Evolutionary conservation across 2,329 filamentous ascomycete genomes (phyloP), one percentile per base, ranked within the genome.

Genomic region (Colletotrichum tropicicola): DNA sequence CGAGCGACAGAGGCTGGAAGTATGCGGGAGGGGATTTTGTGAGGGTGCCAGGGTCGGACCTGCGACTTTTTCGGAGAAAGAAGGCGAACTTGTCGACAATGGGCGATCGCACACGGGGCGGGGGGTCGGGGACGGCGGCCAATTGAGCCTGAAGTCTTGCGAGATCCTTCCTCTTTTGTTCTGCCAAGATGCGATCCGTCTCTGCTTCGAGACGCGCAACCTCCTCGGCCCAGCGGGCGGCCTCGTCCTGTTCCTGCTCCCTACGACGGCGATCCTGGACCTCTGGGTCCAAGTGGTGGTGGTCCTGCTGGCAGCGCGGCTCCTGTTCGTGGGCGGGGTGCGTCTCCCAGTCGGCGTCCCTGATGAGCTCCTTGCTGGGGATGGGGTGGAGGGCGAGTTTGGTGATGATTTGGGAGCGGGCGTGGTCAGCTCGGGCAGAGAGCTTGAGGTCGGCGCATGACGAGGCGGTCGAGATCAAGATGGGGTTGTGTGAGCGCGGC

Each of bases 161-260:
- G 21, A 83, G 75, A 67, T 85, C 81, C 56, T 80, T 79, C 69
- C 79, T 82, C 73, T 82, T 83, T 71, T 85, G 82, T 68, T 85
- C 82, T 23, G 80, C 79, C 45, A 83, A 73, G 45, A 82, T 79
- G 64, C 82, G 80, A 68, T 85, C 78, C 32, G 79, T 82, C 68
- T 86, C 83, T 37, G 77, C 79, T 64, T 84, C 79, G 56, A 80
- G 76, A 59, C 78, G 82, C 59, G 80, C 80, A 47, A 73, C 71
- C 67, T 80, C 79, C 67, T 78, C 73, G 15, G 75, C 77, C 71
- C 75, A 75, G 49, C 69, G 73, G 39, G 75, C 72, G 41, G 70
- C 68, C 49, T 73, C 72, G 53, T 73, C 66, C 28, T 71, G 68
- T 55, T 69, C 64, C 41, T 59, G 45, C 44, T 68, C 63, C 27